Percentiles rank a stretch among this genome's conserved stretches.
Evolutionary conservation across 2,329 filamentous ascomycete species (phyloP).

Genomic region (Ophidiomyces ophidiicola): DNA sequence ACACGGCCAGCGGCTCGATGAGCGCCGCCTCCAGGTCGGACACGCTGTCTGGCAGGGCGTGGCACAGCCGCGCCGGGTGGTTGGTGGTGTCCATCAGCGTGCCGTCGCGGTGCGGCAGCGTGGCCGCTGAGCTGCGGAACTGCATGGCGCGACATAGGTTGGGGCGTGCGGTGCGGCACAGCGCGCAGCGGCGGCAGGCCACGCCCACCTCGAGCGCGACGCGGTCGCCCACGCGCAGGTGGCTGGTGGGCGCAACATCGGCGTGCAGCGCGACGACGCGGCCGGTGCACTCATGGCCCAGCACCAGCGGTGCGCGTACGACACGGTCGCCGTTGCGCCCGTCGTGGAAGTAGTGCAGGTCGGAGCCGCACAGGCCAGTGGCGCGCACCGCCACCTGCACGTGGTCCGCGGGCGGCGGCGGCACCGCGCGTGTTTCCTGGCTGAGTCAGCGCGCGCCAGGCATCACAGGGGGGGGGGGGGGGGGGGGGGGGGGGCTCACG

Average conservation of each 20-base stretch:
- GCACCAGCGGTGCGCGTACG: slow-evolving; percentile 67
- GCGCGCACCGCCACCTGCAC: slow-evolving; percentile 53
- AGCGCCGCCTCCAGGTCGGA: slow-evolving; percentile 46
- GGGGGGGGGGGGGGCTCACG: slow-evolving; percentile 29
- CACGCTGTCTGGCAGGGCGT: slow-evolving; percentile 43
- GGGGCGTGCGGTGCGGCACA: slow-evolving; percentile 46
- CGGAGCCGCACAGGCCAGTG: slow-evolving; percentile 59
- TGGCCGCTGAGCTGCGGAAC: slow-evolving; percentile 49
- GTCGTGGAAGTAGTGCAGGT: slow-evolving; percentile 76
- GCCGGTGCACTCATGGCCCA: slow-evolving; percentile 67
- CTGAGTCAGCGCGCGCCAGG: not conserved
- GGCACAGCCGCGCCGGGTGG: slow-evolving; percentile 49
- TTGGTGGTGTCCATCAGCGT: slow-evolving; percentile 52
- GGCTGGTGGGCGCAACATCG: slow-evolving; percentile 39
- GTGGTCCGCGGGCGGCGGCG: slow-evolving; percentile 40
- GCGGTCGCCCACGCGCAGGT: slow-evolving; percentile 57
- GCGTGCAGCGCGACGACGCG: slow-evolving; percentile 60
- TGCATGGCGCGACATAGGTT: slow-evolving; percentile 50
- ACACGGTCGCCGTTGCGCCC: slow-evolving; percentile 79
- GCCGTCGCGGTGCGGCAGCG: slow-evolving; percentile 51
- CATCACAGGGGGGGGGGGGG: not conserved
- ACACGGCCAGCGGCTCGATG: slow-evolving; percentile 49
- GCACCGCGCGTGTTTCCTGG: slow-evolving; percentile 43
- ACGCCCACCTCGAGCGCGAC: slow-evolving; percentile 88
- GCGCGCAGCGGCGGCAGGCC: slow-evolving; percentile 56